Evolutionary conservation across 768 basidiomycete genomes (phyloP), one percentile per base, ranked within the genome.

Genomic region (Mycena epipterygia): DNA sequence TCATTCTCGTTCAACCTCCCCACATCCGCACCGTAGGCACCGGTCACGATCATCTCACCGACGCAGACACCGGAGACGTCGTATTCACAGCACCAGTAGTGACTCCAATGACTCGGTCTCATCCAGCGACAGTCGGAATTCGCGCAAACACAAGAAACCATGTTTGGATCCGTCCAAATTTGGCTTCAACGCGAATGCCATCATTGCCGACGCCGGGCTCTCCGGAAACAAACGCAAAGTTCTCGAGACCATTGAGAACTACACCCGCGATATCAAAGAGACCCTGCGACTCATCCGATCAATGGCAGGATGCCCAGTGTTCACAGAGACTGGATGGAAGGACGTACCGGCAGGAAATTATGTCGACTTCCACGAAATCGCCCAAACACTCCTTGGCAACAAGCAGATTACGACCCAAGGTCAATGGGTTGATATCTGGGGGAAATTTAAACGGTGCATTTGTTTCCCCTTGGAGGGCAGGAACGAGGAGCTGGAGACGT

Each of bases 171-270:
- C 60, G 23, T 62, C 48, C 30, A 49, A 49, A 21, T 29, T 51
- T 37, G 60, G 42, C 0, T 62, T 49, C 46, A 62, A 27, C 33
- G 32, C 23, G 13, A 62, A 35, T 30, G 60, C 46, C 5, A 48
- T 49, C 46, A 35, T 61, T 19, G 42, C 58, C 3, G 9, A 60
- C 42, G 27, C 58, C 3, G 1, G 30, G 23, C 39, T 48, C 32
- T n/a, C 44, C 3, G 41, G 37, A 39, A 32, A 23, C 14, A 62
- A 62, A 23, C 44, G 23, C 1, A 25, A 25, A 17, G 5, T 62
- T 35, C 46, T 62, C 46, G 48, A 35, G 2, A 27, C 46, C 32
- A 35, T 51, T 25, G 60, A 62, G 60, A 62, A 62, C n/a, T 62
- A 62, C 33, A 33, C 60, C 23, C 48, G 33, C n/a, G 33, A 62